Evolutionary conservation across 345 rosid genomes (phyloP), one percentile per base, ranked within the genome.

Genomic region (Eucalyptus pauciflora): DNA sequence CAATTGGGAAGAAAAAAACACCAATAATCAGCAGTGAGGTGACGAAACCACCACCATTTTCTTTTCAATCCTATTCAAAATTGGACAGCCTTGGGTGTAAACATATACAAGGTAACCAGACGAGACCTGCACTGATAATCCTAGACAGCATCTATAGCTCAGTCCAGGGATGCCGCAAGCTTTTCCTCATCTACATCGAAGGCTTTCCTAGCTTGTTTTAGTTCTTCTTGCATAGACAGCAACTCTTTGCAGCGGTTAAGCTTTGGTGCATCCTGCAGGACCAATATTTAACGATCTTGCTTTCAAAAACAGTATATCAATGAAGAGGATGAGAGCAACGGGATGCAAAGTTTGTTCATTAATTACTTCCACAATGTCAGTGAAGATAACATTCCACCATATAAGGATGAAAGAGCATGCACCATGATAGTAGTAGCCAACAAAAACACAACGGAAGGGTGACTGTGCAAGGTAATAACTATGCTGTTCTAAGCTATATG

Each of bases 131-230:
- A 4, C 18, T 1, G 37, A 69, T 50, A 51, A 50, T 60, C 90
- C 87, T 86, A 49, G 88, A 43, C 85, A 86, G 50, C 52, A 51
- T 48, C 27, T 8, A 15, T 13, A 14, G 51, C 41, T 93, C 90
- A 95, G 67, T 95, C 95, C 2, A 89, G 27, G 48, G 96, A 89
- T 87, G 94, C 95, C 27, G 94, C 95, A 16, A 95, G 93, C 92
- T 96, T 95, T 83, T 95, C 99, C 92, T 96, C 99, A 27, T 96
- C 99, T 2, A 95, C 97, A 80, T 98, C 99, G 91, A 96, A 97
- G 80, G 99, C 99, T 90, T 98, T 96, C 92, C 99, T 96, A 24
- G 99, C 99, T 92, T 98, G 99, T 90, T 97, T 95, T 80, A 98
- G 94, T 92, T 98, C 99, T 92, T 98, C 99, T 93, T 96, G 99